phyloP scores from a whole-genome alignment of 164 flowering plant genomes.

The Protea cynaroides region DNA sequence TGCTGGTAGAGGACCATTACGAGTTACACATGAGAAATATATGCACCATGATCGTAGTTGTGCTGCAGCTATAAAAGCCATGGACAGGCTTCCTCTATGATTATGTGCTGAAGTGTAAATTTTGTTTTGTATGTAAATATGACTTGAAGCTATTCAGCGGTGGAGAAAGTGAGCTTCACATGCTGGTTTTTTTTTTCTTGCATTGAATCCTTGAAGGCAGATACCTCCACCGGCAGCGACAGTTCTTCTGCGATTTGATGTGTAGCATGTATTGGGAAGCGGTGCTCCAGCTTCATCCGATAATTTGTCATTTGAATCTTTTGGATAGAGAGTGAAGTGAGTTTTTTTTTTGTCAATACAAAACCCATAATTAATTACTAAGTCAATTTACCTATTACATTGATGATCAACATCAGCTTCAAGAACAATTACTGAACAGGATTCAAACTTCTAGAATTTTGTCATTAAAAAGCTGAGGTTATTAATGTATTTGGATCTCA shows the following conservation, averaged over 20 bases:
- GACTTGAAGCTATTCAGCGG: not conserved
- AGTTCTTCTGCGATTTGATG: no score
- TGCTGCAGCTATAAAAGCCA: constrained; percentile 58
- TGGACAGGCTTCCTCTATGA: constrained; percentile 44
- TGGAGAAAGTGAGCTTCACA: not conserved
- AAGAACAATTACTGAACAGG: no score
- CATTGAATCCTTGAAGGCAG: no score
- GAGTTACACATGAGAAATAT: constrained; percentile 69
- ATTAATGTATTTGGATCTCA: no score
- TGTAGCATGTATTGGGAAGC: no score
- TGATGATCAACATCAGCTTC: not conserved
- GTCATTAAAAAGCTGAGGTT: no score
- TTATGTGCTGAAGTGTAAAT: not conserved
- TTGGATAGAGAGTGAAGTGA: not conserved
- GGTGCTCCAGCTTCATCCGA: not conserved
- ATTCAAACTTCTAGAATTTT: no score
- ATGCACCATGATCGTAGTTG: constrained; percentile 24
- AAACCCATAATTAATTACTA: not conserved
- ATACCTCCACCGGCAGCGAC: no score
- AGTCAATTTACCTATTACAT: not conserved
- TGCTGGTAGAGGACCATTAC: constrained; percentile 39
- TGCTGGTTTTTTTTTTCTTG: no score
- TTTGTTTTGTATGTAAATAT: not conserved
- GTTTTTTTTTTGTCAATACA: not conserved
- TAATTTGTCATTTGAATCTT: not conserved